Base-by-base conservation (phyloP, 768 basidiomycete genomes). In the Pholiota microspora region DNA sequence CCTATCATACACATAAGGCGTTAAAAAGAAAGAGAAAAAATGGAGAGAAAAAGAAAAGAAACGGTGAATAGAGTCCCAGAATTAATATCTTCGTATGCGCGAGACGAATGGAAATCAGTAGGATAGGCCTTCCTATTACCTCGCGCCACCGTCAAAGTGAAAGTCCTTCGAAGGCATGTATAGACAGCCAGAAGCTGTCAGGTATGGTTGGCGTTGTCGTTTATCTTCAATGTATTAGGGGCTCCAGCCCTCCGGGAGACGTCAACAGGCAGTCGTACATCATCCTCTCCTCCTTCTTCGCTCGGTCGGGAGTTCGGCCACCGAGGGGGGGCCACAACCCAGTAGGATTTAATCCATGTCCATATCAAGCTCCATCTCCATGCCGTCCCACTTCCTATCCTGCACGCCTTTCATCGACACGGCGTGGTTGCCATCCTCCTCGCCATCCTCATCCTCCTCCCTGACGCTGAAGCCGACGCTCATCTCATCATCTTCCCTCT, bases 301-400 rank as follows among this genome's bases (percentile, higher is more conserved):
- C 23, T 45, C 45, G 15, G 31, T 13, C 27, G 27, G 7, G 15
- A 28, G 15, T 44, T 44, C 3, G 28, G 25, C 38, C 16, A 27
- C 28, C 31, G 40, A 7, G 45, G n/a, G n/a, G n/a, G 21, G 40
- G 2, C 38, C 51, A 32, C 32, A 35, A 36, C 16, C 28, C 34
- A 35, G 40, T 23, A 32, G 16, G 24, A 36, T 54, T 74, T 64
- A 78, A 69, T 82, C 79, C 80, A 87, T 81, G 62, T 85, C 84
- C 84, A 86, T 85, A 52, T 86, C 88, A 55, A 88, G 85, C 56
- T 67, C 64, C 62, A 88, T 84, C 51, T 70, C 64, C 62, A 65
- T 62, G n/a, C 63, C 65, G 27, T 67, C 65, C 79, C 81, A 83
- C 73, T 62, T 78, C 77, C 71, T 73, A 69, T 47, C 78, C 71